These are phyloP conservation scores for Choiromyces venosus DNA, from an alignment of 495 filamentous ascomycete genomes.

Conservation along the genomic window DNA sequence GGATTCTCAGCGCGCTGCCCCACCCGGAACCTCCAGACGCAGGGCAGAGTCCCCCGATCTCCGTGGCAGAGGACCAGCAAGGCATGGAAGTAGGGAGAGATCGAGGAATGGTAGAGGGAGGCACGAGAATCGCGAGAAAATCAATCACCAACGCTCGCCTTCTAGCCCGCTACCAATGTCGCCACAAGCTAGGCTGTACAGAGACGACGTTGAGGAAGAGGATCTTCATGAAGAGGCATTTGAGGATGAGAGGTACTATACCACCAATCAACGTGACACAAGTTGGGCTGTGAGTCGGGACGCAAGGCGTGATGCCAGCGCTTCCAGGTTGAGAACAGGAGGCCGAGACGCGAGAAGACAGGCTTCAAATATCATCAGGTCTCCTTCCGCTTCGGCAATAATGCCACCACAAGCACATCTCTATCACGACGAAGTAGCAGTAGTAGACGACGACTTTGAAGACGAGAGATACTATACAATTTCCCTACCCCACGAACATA, in stretches of 20 bases:
- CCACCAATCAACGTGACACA: conserved; percentile 19
- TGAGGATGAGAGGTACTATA: conserved; percentile 41
- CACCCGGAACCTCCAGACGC: conserved; percentile 47
- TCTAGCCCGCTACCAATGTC: conserved; percentile 74
- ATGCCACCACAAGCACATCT: conserved; percentile 41
- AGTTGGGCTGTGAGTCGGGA: conserved; percentile 11
- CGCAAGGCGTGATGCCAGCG: not conserved
- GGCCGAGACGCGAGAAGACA: conserved; percentile 20
- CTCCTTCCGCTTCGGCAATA: conserved; percentile 61
- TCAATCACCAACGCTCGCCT: conserved; percentile 62
- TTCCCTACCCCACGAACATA: conserved; percentile 8
- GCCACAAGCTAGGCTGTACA: conserved; percentile 43
- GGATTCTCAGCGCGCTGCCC: conserved; percentile 43
- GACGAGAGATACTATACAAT: conserved; percentile 36
- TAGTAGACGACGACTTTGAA: conserved; percentile 27
- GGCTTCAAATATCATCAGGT: conserved; percentile 48
- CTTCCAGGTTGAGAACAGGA: conserved; percentile 11
- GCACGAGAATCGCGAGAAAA: conserved; percentile 51
- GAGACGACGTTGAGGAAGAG: conserved; percentile 37
- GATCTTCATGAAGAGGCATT: conserved; percentile 22
- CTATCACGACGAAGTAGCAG: conserved; percentile 40
- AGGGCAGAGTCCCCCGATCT: conserved; percentile 52
- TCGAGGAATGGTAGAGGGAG: conserved; percentile 53
- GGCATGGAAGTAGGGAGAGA: conserved; percentile 48
- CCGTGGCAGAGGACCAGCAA: conserved; percentile 33